Evolutionary conservation across 2,329 filamentous ascomycete species (phyloP).

Genomic region (Ascochyta clinopodiicola): DNA sequence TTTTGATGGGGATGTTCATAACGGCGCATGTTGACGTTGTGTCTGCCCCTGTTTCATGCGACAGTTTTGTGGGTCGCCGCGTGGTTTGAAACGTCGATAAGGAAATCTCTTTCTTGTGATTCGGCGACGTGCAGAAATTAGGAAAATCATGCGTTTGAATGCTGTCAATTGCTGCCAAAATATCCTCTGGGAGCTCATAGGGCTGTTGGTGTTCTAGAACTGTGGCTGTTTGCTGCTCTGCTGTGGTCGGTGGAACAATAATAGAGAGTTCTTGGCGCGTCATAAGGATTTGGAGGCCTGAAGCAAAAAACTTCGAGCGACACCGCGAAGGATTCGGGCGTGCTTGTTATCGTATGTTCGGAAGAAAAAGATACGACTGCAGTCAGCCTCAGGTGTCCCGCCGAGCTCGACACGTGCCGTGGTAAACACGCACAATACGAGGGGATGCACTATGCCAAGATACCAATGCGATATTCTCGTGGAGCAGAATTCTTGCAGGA

Average conservation of each 20-base stretch:
- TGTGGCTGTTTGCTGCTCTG: neutral
- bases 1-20: constrained; percentile 3
- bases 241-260: too few species aligned
- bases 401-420: constrained; percentile 8
- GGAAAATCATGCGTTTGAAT: constrained; percentile 1
- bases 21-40: constrained; percentile 4
- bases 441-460: neutral
- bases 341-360: neutral
- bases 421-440: neutral
- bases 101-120: constrained; percentile 16
- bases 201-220: constrained; percentile 2
- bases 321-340: neutral
- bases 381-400: neutral
- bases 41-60: constrained; percentile 18
- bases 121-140: constrained; percentile 15
- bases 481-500: neutral
- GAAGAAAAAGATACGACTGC: neutral
- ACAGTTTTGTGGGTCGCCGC: constrained; percentile 7
- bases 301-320: neutral
- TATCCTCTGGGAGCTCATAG: neutral
- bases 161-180: neutral
- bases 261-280: neutral
- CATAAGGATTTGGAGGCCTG: neutral
- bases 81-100: constrained; percentile 14
- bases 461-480: neutral